phyloP scores from a whole-genome alignment of 1,284 basidiomycete species.

The Volvariella surrecta region DNA sequence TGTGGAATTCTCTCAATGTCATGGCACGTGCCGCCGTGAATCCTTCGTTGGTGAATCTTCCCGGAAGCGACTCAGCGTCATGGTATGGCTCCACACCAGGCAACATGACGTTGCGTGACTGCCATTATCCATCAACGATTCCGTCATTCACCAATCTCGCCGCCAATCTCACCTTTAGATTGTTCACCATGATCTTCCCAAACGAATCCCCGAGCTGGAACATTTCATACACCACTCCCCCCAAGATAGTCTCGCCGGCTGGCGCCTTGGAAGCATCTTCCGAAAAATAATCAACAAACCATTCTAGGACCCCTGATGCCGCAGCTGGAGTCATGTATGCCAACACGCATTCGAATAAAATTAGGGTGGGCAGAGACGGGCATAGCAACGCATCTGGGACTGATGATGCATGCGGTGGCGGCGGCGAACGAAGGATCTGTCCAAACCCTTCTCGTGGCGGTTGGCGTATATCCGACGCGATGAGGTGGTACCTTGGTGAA shows the following conservation, averaged over 20 bases:
- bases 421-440: too few species aligned
- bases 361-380: constrained; percentile 63
- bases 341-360: constrained; percentile 88
- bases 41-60: constrained; percentile 51
- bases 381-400: constrained; percentile 39
- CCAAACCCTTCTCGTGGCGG: constrained; percentile 36
- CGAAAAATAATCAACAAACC: constrained; percentile 62
- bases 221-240: constrained; percentile 83
- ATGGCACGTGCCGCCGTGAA: constrained; percentile 49
- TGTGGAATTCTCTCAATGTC: constrained; percentile 63
- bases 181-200: constrained; percentile 81
- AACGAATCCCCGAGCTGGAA: constrained; percentile 79
- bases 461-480: constrained; percentile 68
- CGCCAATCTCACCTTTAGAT: constrained; percentile 53
- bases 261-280: constrained; percentile 3
- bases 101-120: constrained; percentile 70
- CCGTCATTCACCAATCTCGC: background rate
- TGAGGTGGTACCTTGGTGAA: constrained; percentile 61
- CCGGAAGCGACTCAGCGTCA: constrained; percentile 45
- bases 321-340: constrained; percentile 73
- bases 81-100: constrained; percentile 66
- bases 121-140: background rate
- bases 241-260: constrained; percentile 25
- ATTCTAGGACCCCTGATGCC: constrained; percentile 56
- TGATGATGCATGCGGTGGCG: too few species aligned